Evolutionary conservation across 768 basidiomycete species (phyloP), one percentile per base, ranked within the genome.

Genomic region (Auricularia cornea): DNA sequence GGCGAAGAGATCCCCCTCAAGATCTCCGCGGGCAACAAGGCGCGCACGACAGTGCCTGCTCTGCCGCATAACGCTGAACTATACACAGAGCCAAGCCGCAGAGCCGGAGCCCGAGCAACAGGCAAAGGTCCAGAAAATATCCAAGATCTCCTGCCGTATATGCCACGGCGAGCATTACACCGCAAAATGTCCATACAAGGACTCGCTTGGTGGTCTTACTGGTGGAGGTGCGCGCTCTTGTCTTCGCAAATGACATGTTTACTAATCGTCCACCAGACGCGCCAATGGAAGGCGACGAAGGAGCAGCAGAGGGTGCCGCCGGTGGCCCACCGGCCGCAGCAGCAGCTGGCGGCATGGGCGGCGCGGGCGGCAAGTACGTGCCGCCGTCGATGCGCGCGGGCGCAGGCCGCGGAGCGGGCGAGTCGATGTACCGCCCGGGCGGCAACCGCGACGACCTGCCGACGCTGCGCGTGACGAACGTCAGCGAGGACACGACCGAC

Each of bases 81-180:
- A 40, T 8, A 40, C 38, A 20, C 16, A 48, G 16, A 23, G 23
- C 16, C 44, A 48, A 20, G 44, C 44, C 6, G 72, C 78, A n/a
- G 93, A 92, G 72, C 74, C 78, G 11, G 91, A 92, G 67, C 82
- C 80, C 62, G 54, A 89, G 69, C 84, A 89, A 63, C 73, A 78
- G 54, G 72, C 87, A 67, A 92, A 92, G 74, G 76, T 73, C 12
- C 85, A 84, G 1, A 67, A 65, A 35, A 67, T 66, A 60, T 93
- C 93, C 72, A 94, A 94, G 72, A 91, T 99, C 66, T 76, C 82
- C 52, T 99, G 97, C 82, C 84, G 97, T 67, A 78, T 97, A 62
- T 98, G 97, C 79, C 92, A 96, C 72, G 97, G 96, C 60, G 90
- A 90, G 67, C 97, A 98, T 78, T 98, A 95, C 76, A 99, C 97